Evolutionary conservation across 768 basidiomycete genomes (phyloP), one percentile per base, ranked within the genome.

Genomic region (Lentinus tigrinus): DNA sequence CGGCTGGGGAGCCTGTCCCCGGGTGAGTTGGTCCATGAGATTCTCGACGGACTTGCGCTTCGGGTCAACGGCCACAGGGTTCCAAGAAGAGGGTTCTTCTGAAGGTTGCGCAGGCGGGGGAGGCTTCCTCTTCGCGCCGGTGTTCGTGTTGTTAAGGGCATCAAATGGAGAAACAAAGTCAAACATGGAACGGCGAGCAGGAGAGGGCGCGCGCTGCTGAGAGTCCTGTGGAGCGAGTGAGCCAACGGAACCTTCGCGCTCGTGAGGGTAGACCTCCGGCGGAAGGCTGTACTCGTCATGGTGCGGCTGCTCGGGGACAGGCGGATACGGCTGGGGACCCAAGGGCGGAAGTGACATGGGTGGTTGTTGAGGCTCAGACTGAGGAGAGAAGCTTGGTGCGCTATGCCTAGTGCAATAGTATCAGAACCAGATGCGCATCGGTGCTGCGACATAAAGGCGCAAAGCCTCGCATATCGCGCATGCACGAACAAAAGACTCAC

Each of bases 141-240:
- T 68, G n/a, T 79, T 73, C 8, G 84, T 62, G n/a, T 40, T 57
- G 16, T 73, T 79, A 46, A 93, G 79, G 24, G 89, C 91, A 64
- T 94, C 91, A 64, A 93, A 93, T 2, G 92, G 87, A 48, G 90
- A 91, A 49, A 88, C 80, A 60, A 90, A 93, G 38, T 93, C 90
- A 64, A 94, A 94, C 81, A 92, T 84, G 48, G 89, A 88, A 71
- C 88, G 87, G 65, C 85, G 87, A 23, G 87, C 81, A 40, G 88
- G 86, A 28, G 89, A 82, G 0, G 87, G 84, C 3, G 81, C 75
- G 56, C 77, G 81, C 49, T 78, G 79, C 48, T 72, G 53, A 16
- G 34, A 28, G 26, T 56, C 53, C 23, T 53, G 47, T 19, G 26
- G 47, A 44, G 37, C 50, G 24, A 57, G 38, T 24, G 55, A 49